These are phyloP conservation scores for Hyparrhenia diplandra DNA, from an alignment of 176 grass and related monocot genomes.

Conservation along the genomic window DNA sequence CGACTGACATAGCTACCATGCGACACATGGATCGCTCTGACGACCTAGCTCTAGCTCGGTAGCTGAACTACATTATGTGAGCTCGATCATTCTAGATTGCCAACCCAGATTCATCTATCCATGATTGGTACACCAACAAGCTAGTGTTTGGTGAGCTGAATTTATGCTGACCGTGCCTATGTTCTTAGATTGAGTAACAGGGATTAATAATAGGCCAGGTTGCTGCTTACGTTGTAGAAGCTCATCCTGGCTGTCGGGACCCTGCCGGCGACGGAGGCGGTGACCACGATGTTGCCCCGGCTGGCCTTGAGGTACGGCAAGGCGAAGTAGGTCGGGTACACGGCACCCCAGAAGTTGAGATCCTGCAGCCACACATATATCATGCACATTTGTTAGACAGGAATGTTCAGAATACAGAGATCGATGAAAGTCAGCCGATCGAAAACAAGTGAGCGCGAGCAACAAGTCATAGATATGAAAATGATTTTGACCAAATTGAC, in stretches of 20 bases:
- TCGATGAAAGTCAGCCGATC: too few species aligned
- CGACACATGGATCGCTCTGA: background rate
- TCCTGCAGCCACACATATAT: constrained; percentile 42
- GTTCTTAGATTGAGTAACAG: background rate
- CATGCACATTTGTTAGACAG: too few species aligned
- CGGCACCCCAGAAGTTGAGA: constrained; percentile 84
- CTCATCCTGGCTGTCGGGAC: constrained; percentile 68
- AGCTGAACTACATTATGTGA: background rate
- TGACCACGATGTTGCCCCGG: constrained; percentile 78
- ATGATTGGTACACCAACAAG: too few species aligned
- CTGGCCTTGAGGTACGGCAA: constrained; percentile 71
- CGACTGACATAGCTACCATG: too few species aligned
- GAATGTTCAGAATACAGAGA: background rate
- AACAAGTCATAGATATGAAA: background rate
- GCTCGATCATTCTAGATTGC: background rate
- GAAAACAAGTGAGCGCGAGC: background rate
- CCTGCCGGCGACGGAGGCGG: constrained; percentile 69
- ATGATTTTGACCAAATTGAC: background rate
- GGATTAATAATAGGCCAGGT: background rate
- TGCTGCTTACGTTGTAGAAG: constrained; percentile 76
- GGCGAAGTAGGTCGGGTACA: constrained; percentile 82
- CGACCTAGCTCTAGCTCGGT: background rate
- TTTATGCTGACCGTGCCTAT: background rate
- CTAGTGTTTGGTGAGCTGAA: too few species aligned
- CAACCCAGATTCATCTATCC: background rate